Conservation (phyloP, 176 grass and related monocot genomes). For the Oropetium thomaeum region DNA sequence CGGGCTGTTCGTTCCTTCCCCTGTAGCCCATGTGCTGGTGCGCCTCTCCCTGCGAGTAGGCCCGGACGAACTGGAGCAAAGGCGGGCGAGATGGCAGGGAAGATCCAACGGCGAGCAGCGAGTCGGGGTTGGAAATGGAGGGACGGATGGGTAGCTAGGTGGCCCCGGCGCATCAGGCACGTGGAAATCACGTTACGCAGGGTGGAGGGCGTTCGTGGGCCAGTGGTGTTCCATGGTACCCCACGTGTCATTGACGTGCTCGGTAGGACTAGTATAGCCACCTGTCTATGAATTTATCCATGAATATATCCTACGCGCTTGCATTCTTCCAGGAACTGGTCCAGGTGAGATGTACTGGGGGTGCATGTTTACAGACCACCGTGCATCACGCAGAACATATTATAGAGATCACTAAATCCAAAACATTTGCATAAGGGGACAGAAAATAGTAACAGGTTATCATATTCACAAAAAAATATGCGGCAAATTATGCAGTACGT, state of each 20-base stretch:
- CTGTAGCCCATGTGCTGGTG: slow-evolving; percentile 11
- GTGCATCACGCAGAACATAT: background rate
- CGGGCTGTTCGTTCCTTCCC: slow-evolving; percentile 8
- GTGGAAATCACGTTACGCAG: background rate
- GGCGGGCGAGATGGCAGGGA: background rate
- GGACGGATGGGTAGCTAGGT: background rate
- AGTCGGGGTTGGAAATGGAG: background rate
- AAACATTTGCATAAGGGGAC: background rate
- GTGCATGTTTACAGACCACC: background rate
- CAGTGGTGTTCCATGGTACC: background rate
- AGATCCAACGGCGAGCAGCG: background rate
- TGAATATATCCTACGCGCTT: background rate
- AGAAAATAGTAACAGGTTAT: too few species aligned
- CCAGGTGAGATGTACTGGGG: slow-evolving; percentile 18
- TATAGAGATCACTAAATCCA: background rate
- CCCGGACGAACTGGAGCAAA: background rate
- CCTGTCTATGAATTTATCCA: background rate
- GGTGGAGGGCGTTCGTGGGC: background rate
- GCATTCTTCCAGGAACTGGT: background rate
- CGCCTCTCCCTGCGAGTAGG: slow-evolving; percentile 11
- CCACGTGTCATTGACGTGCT: slow-evolving; percentile 40
- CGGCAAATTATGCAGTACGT: too few species aligned
- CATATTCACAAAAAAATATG: too few species aligned
- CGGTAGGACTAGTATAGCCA: background rate
- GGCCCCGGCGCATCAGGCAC: background rate